A percentile compares a stretch with the other conserved stretches of the same genome.
Evolutionary conservation across 495 filamentous ascomycete species (phyloP).

Genomic region (Lophiostoma macrostomum): DNA sequence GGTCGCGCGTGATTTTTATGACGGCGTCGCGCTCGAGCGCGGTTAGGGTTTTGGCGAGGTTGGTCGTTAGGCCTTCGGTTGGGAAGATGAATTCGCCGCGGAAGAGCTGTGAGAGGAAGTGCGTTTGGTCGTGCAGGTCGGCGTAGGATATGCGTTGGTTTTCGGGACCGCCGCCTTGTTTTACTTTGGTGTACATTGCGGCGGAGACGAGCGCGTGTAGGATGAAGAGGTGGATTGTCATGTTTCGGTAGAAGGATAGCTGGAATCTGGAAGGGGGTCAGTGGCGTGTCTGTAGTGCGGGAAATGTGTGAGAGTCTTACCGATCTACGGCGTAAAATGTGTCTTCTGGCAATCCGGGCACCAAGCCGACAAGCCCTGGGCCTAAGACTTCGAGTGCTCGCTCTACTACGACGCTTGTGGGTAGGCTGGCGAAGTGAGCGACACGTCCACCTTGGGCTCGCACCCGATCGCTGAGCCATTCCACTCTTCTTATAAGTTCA

Average conservation of each 20-base stretch:
- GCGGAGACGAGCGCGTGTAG: constrained; percentile 84
- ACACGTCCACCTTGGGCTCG: constrained; percentile 81
- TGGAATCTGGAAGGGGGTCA: constrained; percentile 59
- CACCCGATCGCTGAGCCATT: constrained; percentile 87
- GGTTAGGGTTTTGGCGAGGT: constrained; percentile 72
- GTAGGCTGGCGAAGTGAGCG: constrained; percentile 81
- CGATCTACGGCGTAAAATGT: constrained; percentile 93
- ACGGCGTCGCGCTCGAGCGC: constrained; percentile 78
- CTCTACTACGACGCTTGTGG: constrained; percentile 77
- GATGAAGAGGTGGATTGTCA: constrained; percentile 98
- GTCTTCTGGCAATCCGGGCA: constrained; percentile 75
- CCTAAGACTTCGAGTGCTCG: constrained; percentile 89
- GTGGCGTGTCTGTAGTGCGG: neutral
- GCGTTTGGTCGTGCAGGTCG: constrained; percentile 69
- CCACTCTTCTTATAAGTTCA: constrained; percentile 80
- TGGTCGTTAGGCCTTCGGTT: constrained; percentile 72
- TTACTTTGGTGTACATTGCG: constrained; percentile 84
- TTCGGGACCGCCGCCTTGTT: constrained; percentile 77
- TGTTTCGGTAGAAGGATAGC: constrained; percentile 95
- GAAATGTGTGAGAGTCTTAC: constrained; percentile 4
- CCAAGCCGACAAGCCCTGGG: constrained; percentile 75
- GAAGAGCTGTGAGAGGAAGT: constrained; percentile 89
- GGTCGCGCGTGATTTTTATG: constrained; percentile 63
- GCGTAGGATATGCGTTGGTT: constrained; percentile 74
- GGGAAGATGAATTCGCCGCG: constrained; percentile 96